These are phyloP conservation scores for Phytophthora sojae DNA, from an alignment of 352 stramenopile species.

Conservation along the genomic window DNA sequence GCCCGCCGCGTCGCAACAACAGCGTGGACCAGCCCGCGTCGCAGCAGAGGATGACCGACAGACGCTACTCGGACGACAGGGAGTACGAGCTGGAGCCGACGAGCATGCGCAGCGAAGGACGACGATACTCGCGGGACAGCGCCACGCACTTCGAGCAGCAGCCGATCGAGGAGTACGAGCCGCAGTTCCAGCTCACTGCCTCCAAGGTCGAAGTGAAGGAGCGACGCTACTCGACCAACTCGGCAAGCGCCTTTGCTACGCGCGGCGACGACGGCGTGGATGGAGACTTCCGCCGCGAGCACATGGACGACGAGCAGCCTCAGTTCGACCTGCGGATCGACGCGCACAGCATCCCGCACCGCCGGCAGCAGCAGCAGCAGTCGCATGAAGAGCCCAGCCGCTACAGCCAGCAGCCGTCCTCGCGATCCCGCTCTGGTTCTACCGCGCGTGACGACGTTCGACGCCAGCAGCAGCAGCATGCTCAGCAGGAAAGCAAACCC, in stretches of 20 bases:
- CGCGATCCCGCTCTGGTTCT: conserved; percentile 25
- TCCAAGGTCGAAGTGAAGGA: conserved; percentile 28
- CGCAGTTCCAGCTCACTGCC: conserved; percentile 18
- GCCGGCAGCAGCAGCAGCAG: conserved; percentile 8
- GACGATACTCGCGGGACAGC: conserved; percentile 32
- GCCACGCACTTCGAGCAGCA: conserved; percentile 33
- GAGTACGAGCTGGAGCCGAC: conserved; percentile 32
- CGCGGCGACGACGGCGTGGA: conserved; percentile 24
- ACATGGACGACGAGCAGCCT: conserved; percentile 5
- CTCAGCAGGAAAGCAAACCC: conserved; percentile 20
- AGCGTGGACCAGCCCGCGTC: conserved; percentile 31
- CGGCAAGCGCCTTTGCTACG: conserved; percentile 21
- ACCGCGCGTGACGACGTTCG: conserved; percentile 21
- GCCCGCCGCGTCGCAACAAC: conserved; percentile 39
- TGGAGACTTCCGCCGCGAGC: conserved; percentile 42
- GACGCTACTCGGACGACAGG: conserved; percentile 23
- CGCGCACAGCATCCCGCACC: conserved; percentile 29
- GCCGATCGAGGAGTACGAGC: conserved; percentile 25
- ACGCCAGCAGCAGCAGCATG: conserved; percentile 14
- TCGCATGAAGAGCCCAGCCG: conserved; percentile 9
- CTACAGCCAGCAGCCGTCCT: conserved; percentile 11
- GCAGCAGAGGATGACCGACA: conserved; percentile 18
- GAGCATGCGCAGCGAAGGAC: conserved; percentile 18
- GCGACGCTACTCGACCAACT: conserved; percentile 34
- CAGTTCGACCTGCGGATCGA: conserved; percentile 47